phyloP scores from a whole-genome alignment of 2,329 filamentous ascomycete species.

The Penicillium digitatum region DNA sequence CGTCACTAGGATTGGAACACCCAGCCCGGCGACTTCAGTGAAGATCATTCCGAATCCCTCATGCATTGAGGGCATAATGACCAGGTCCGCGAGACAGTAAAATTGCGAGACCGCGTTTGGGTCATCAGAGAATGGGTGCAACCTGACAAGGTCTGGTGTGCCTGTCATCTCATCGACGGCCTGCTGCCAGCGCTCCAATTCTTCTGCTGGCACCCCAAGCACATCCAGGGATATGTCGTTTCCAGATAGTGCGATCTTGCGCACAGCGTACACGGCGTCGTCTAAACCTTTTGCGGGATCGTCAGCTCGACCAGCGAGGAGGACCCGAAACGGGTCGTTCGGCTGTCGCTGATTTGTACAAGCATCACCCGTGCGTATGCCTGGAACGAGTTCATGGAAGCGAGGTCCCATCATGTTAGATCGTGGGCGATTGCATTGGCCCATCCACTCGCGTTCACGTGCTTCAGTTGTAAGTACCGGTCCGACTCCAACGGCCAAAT shows the following conservation, averaged over 20 bases:
- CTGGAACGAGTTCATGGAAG: background rate
- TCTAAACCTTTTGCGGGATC: conserved; percentile 1
- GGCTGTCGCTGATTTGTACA: background rate
- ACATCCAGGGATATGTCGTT: background rate
- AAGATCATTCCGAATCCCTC: conserved; percentile 3
- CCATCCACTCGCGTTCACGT: background rate
- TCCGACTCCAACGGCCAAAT: background rate
- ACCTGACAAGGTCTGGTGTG: background rate
- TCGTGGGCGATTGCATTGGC: background rate
- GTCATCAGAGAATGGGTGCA: background rate
- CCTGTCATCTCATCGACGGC: background rate
- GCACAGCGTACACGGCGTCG: background rate
- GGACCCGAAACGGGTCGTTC: background rate
- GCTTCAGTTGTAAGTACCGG: background rate
- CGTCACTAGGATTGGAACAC: background rate
- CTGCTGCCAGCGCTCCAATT: background rate
- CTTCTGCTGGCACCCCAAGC: background rate
- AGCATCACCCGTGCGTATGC: background rate
- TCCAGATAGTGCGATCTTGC: background rate
- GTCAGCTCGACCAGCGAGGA: conserved; percentile 1
- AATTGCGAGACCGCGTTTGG: background rate
- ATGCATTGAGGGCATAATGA: conserved; percentile 1
- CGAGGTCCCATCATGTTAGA: background rate
- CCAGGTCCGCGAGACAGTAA: background rate
- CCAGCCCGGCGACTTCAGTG: background rate